Base-by-base conservation (phyloP, 371 early-diverging fungal genomes). In the Mortierella polycephala region DNA sequence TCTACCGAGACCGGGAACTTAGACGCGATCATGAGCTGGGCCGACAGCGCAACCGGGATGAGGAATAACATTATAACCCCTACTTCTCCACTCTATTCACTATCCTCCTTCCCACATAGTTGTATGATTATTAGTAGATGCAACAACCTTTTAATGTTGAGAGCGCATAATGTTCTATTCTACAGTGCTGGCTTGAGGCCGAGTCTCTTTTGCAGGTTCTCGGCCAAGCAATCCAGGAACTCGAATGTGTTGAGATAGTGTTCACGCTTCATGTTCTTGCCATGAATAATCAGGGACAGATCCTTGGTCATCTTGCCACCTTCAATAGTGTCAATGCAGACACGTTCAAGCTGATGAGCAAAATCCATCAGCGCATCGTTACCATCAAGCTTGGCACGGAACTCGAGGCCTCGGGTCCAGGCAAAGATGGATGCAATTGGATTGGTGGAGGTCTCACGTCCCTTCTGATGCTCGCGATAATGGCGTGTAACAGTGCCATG, bases 401-500 rank as follows among this genome's bases (percentile, higher is more conserved):
- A 97, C 44, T 87, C 87, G 71, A 97, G 87, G 57, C 97, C 97
- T 50, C 97, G 92, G 41, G 96, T 91, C 97, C 97, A 97, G 45
- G 97, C 97, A 81, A 95, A 97, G 86, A 97, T 96, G 52, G 91
- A 91, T 12, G 96, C 97, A 60, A 97, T 94, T 3, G 97, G 95
- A 88, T 97, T 97, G 80, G 97, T 97, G n/a, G 92, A 92, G 8
- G 93, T 93, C 62, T 88, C 85, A 62, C 89, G 89, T 65, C 93
- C 93, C 85, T 95, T 92, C 83, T 96, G 97, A 86, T 95, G 93
- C 83, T 95, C 94, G 67, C 97, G 93, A 89, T 93, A 97, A 82
- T 97, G 97, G 56, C 97, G 91, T 21, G 97, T 97, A 57, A 97
- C 97, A 8, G 97, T 97, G 66, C 97, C 97, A 85, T 97, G 97